Percentiles rank a stretch among this genome's conserved stretches.
phyloP scores from a whole-genome alignment of 1,284 basidiomycete genomes.

The Exsudoporus floridanus region DNA sequence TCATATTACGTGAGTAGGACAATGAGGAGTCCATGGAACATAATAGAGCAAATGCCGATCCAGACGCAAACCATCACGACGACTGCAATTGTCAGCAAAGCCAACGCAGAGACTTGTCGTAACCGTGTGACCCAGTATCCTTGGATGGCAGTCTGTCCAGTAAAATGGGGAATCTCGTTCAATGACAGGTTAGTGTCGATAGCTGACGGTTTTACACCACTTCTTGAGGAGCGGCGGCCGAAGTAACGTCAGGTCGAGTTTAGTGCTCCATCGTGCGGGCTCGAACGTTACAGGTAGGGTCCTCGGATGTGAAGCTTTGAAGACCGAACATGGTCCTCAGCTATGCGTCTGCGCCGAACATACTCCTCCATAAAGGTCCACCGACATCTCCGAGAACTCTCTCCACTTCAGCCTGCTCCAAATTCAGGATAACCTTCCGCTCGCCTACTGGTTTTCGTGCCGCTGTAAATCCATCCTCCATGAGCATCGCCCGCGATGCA shows the following conservation, averaged over 20 bases:
- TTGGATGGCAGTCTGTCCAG: not conserved
- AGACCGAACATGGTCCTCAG: not conserved
- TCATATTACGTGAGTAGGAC: not conserved
- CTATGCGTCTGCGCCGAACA: conserved; percentile 34
- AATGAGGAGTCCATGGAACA: not conserved
- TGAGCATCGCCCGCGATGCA: conserved; percentile 67
- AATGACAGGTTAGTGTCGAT: not conserved
- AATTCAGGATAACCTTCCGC: conserved; percentile 61
- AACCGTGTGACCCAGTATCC: not conserved
- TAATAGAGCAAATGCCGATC: not conserved
- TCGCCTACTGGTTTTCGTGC: conserved; percentile 57
- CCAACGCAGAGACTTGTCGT: not conserved
- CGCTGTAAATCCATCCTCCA: conserved; percentile 60
- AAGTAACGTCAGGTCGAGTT: not conserved
- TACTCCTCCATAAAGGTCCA: conserved; percentile 66
- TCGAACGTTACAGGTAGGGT: conserved; percentile 1
- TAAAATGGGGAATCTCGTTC: not conserved
- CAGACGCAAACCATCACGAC: not conserved
- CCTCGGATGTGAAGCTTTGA: not conserved
- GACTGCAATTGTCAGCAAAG: not conserved
- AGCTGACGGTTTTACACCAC: not conserved
- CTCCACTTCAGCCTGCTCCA: conserved; percentile 73
- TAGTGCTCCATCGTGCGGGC: not conserved
- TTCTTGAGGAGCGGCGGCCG: not conserved
- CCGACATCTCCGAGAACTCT: conserved; percentile 71